Conservation (phyloP, 139 green algal species). For the Chlorokybus atmophyticus region DNA sequence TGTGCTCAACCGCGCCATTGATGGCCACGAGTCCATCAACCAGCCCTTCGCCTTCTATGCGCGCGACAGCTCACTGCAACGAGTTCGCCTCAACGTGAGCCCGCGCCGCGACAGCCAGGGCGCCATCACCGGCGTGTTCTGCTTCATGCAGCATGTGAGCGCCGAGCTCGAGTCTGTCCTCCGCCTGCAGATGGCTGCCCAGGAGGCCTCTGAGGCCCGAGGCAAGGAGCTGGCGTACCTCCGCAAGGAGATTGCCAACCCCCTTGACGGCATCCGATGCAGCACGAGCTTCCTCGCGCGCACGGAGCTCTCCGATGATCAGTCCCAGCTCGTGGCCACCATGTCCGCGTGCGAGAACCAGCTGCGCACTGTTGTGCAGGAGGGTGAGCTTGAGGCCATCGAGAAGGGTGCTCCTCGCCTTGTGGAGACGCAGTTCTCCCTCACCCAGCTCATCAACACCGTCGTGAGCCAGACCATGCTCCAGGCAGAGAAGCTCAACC, state of each 20-base stretch:
- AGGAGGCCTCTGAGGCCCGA: conserved; percentile 21
- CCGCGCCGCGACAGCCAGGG: conserved; percentile 19
- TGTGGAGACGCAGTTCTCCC: background rate
- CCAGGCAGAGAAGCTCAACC: background rate
- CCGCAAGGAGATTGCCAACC: conserved; percentile 27
- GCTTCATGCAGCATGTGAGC: conserved; percentile 18
- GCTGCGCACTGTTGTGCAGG: conserved; percentile 4
- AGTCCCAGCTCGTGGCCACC: conserved; percentile 28
- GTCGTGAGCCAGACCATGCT: background rate
- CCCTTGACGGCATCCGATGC: conserved; percentile 27
- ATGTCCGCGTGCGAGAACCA: conserved; percentile 28
- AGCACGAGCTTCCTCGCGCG: conserved; percentile 22
- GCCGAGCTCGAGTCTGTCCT: background rate
- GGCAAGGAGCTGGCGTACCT: conserved; percentile 31
- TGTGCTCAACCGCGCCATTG: conserved; percentile 26
- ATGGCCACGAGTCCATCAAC: conserved; percentile 21
- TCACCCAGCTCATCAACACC: background rate
- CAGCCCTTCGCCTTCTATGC: conserved; percentile 23
- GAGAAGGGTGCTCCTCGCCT: background rate
- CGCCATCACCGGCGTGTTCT: conserved; percentile 30
- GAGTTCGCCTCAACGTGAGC: conserved; percentile 21
- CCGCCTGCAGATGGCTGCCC: conserved; percentile 12
- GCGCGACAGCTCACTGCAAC: conserved; percentile 8
- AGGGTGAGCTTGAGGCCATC: background rate
- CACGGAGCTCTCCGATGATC: conserved; percentile 25